Evolutionary conservation across 2,329 filamentous ascomycete species (phyloP).

Genomic region (Raffaelea deltoideospora): DNA sequence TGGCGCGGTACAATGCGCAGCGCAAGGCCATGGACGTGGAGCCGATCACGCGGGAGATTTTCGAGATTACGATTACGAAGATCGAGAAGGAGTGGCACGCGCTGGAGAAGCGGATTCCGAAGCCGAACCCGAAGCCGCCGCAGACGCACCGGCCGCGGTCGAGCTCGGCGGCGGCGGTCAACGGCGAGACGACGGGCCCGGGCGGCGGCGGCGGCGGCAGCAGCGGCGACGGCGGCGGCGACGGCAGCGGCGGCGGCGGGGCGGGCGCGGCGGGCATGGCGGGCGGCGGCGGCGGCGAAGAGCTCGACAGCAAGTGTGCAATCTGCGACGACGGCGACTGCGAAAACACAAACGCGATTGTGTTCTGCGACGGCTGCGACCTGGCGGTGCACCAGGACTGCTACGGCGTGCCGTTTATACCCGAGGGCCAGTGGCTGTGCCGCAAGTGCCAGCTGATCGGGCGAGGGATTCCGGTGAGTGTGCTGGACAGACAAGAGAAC

Average conservation of each 20-base stretch:
- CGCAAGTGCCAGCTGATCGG: constrained; percentile 93
- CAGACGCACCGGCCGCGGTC: constrained; percentile 88
- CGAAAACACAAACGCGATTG: constrained; percentile 97
- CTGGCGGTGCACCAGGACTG: constrained; percentile 97
- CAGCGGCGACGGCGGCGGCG: background rate
- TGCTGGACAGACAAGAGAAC: too few relatives aligned
- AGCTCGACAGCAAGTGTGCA: constrained; percentile 92
- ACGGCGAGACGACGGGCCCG: constrained; percentile 58
- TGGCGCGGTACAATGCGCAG: constrained; percentile 67
- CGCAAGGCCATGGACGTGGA: constrained; percentile 62
- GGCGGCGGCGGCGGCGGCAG: too few relatives aligned
- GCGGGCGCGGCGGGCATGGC: too few relatives aligned
- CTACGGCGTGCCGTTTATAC: constrained; percentile 96
- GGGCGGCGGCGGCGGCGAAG: constrained; percentile 79
- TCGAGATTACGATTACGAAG: constrained; percentile 96
- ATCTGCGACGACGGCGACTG: constrained; percentile 99
- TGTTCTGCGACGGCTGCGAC: constrained; percentile 97
- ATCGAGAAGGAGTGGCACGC: constrained; percentile 99
- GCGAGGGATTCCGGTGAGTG: constrained; percentile 59
- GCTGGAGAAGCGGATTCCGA: constrained; percentile 89
- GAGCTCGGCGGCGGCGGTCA: constrained; percentile 87
- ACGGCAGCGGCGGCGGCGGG: background rate
- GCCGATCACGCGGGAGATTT: constrained; percentile 78
- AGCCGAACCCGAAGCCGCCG: constrained; percentile 89
- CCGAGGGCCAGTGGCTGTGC: constrained; percentile 96